Evolutionary conservation across 1,284 basidiomycete species (phyloP), one percentile per base, ranked within the genome.

Genomic region (Amylostereum areolatum): DNA sequence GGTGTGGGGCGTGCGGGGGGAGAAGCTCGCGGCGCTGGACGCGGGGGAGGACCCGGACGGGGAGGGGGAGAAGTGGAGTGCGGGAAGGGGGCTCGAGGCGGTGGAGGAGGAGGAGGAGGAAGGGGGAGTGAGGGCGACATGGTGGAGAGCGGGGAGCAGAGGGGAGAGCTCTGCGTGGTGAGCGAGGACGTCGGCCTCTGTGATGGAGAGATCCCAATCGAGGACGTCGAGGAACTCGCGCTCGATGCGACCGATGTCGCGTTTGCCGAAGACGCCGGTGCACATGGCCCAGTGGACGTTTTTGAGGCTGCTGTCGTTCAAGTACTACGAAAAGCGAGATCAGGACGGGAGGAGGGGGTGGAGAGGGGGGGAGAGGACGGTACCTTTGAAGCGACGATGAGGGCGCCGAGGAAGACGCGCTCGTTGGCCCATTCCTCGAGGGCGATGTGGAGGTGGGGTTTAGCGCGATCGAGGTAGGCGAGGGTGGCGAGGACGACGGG

Each of bases 381-480:
- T 64, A 85, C 84, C 74, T 87, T 87, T 67, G 80, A 81, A 5
- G 84, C 85, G 37, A 78, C 69, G 62, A 87, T 86, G 55, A 88
- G 62, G 32, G 85, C 81, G 47, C 84, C 84, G 36, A 87, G 73
- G 65, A 87, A 86, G 25, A 87, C 84, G 50, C 84, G 77, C 63
- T 87, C 85, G 45, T 81, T 72, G n/a, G 85, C 84, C 84, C 85
- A 87, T 57, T 87, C 80, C 62, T 85, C 83, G 55, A 85, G 68
- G 10, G 83, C 83, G 55, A 87, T 87, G 59, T 84, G 80, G 39
- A 87, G 72, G 64, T 87, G 82, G 5, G 83, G 81, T 56, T 80
- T 81, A 2, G 85, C 84, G 50, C 85, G 67, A 66, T 82, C 71
- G 59, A 88, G 80, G 63, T 88, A 87, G 60, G 80, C 81, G 42